Conservation (phyloP, 139 green algal species). For the Dunaliella primolecta region DNA sequence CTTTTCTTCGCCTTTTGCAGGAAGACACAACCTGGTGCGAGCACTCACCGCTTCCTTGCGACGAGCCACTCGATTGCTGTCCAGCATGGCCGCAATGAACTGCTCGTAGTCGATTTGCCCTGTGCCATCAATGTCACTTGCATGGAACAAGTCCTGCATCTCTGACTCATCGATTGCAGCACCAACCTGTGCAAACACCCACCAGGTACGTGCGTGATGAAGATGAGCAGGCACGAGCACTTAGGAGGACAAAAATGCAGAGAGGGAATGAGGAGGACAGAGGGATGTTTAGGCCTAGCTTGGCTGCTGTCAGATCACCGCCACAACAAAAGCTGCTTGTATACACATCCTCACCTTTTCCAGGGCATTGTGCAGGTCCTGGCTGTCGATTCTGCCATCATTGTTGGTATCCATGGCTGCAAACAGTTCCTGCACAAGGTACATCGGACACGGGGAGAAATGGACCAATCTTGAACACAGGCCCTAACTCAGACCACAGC, state of each 20-base stretch:
- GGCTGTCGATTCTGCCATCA: slow-evolving; percentile 49
- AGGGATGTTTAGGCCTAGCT: too few relatives aligned
- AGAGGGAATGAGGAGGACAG: not conserved
- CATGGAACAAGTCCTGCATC: slow-evolving; percentile 53
- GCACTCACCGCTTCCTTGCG: slow-evolving; percentile 42
- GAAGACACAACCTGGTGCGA: too few relatives aligned
- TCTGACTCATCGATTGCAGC: slow-evolving; percentile 54
- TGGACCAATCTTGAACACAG: too few relatives aligned
- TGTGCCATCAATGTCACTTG: slow-evolving; percentile 47
- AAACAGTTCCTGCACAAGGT: slow-evolving; percentile 51
- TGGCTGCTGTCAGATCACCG: too few relatives aligned
- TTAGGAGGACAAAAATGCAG: not conserved
- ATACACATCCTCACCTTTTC: slow-evolving; percentile 36
- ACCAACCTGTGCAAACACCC: slow-evolving; percentile 39
- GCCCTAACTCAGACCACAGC: too few relatives aligned
- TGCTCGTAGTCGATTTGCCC: slow-evolving; percentile 66
- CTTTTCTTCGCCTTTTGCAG: too few relatives aligned
- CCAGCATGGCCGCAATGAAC: slow-evolving; percentile 63
- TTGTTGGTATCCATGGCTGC: slow-evolving; percentile 59
- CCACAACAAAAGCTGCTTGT: too few relatives aligned
- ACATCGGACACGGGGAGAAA: too few relatives aligned
- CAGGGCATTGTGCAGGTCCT: slow-evolving; percentile 54
- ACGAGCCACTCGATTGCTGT: slow-evolving; percentile 40
- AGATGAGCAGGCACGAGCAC: not conserved
- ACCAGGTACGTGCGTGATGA: not conserved